Base-by-base conservation (phyloP, 768 basidiomycete species). In the Tylopilus rubrobrunneus region DNA sequence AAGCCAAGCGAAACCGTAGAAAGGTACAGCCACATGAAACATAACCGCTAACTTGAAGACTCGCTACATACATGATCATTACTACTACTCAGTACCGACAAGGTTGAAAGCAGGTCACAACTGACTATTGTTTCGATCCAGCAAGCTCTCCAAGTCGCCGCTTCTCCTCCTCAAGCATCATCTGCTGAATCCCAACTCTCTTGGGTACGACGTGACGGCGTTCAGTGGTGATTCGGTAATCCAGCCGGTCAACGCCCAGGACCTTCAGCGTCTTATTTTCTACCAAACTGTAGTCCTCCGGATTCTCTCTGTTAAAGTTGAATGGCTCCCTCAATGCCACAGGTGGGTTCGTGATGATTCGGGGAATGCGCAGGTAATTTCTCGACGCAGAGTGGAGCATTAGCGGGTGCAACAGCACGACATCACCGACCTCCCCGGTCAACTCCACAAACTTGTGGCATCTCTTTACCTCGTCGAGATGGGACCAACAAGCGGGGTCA, bases 261-360 rank as follows among this genome's bases (percentile, higher is more conserved):
- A 28, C 49, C 47, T 55, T 57, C 33, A 33, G 23, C 7, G 42
- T 42, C 21, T 53, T 52, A 39, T 34, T 49, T 42, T 57, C 51
- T n/a, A 57, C 45, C 29, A 42, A 29, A 31, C 50, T 50, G 37
- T 47, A n/a, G 10, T 45, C 59, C 12, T 44, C 51, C 1, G 48
- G 27, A 11, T 48, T 56, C 41, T 53, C 59, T 53, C 48, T 21
- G 44, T 49, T 43, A 44, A 52, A 81, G 34, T 76, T 71, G 67
- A 85, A 85, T 21, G 83, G 82, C 53, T 77, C 70, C 48, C 73
- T 75, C 48, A 84, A 68, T 36, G 76, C 69, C 7, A 84, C 82
- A 5, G 83, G 82, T 49, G 84, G 84, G 58, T 86, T 86, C 42
- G 83, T 84, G 63, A 86, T 86, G 50, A 86, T 72, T 56, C 83